Conservation (phyloP, 805 yeast genomes). For the Kazachstania martiniae region DNA sequence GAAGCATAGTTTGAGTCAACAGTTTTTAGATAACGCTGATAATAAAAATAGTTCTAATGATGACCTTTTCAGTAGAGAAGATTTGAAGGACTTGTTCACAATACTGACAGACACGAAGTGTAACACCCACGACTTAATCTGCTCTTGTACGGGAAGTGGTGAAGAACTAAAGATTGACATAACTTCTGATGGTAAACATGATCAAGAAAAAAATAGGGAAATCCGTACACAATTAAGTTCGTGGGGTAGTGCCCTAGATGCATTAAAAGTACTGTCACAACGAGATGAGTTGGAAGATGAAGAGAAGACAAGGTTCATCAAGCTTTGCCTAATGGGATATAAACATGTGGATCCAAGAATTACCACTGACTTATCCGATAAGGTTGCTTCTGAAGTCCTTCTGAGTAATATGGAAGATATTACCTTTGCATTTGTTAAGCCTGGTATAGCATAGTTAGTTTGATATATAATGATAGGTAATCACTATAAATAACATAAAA, state of each 20-base stretch:
- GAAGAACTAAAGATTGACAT: slow-evolving; percentile 16
- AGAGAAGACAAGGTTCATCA: slow-evolving; percentile 35
- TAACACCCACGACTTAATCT: slow-evolving; percentile 72
- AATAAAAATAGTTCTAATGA: slow-evolving; percentile 34
- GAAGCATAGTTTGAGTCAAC: slow-evolving; percentile 69
- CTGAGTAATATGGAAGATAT: slow-evolving; percentile 7
- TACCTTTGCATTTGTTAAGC: slow-evolving; percentile 21
- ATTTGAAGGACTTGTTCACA: slow-evolving; percentile 66
- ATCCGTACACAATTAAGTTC: slow-evolving; percentile 13
- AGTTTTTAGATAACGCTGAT: slow-evolving; percentile 34
- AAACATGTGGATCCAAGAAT: slow-evolving; percentile 47
- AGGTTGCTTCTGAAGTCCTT: slow-evolving; percentile 12
- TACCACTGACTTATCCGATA: slow-evolving; percentile 9
- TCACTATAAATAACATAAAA: too few relatives aligned
- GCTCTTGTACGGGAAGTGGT: slow-evolving; percentile 51
- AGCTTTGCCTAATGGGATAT: slow-evolving; percentile 51
- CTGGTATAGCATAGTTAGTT: slow-evolving; percentile 5
- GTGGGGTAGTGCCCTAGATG: slow-evolving; percentile 51
- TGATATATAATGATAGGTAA: too few relatives aligned
- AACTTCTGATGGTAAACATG: too few relatives aligned
- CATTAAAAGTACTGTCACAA: slow-evolving; percentile 16
- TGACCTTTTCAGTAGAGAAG: slow-evolving; percentile 58
- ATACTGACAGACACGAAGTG: slow-evolving; percentile 39
- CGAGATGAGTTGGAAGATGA: slow-evolving; percentile 11
- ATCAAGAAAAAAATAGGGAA: background rate